Conservation (phyloP, 2,329 filamentous ascomycete species). For the Fusarium longipes region DNA sequence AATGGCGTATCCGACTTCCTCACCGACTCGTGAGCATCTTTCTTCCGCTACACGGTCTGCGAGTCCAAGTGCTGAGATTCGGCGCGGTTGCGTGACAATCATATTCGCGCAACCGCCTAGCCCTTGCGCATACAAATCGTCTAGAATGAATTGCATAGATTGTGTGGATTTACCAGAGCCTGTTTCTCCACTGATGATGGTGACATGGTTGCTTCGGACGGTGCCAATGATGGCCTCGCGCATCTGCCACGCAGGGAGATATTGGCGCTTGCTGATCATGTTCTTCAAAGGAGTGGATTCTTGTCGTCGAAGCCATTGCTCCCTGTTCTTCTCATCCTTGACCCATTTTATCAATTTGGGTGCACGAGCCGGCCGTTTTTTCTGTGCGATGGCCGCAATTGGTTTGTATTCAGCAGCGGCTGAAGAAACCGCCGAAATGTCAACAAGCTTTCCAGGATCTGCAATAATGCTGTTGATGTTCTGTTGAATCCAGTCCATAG, state of each 20-base stretch:
- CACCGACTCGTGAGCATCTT: constrained; percentile 82
- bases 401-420: constrained; percentile 67
- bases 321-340: constrained; percentile 68
- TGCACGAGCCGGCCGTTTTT: constrained; percentile 55
- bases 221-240: constrained; percentile 80
- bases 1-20: constrained; percentile 93
- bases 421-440: constrained; percentile 83
- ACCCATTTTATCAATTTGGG: constrained; percentile 73
- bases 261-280: constrained; percentile 79
- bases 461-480: constrained; percentile 85
- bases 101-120: constrained; percentile 86
- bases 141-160: constrained; percentile 93
- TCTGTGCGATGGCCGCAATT: constrained; percentile 43
- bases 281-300: constrained; percentile 72
- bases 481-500: constrained; percentile 91
- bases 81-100: constrained; percentile 92
- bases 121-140: constrained; percentile 83
- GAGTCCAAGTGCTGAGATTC: constrained; percentile 92
- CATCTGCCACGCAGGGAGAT: constrained; percentile 88
- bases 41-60: constrained; percentile 96
- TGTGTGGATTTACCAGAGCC: constrained; percentile 98
- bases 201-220: constrained; percentile 83
- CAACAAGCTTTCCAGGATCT: constrained; percentile 82
- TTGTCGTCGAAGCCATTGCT: constrained; percentile 78
- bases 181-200: constrained; percentile 96